Percentiles rank a stretch among this genome's conserved stretches.
Conservation (phyloP, 495 filamentous ascomycete genomes). For the Penicillium riverlandense region DNA sequence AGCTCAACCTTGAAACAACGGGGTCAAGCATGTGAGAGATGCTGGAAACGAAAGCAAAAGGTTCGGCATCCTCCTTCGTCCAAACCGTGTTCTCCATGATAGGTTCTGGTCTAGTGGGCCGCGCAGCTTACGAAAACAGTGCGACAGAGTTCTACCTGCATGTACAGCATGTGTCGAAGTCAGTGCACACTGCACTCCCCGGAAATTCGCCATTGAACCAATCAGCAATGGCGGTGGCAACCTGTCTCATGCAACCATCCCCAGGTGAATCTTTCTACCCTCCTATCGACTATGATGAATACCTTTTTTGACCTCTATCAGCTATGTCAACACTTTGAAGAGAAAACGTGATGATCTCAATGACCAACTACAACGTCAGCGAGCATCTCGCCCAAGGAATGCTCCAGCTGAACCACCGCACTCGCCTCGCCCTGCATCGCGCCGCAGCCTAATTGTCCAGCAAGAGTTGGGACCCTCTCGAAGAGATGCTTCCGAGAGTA, state of each 20-base stretch:
- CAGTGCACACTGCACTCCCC: conserved; percentile 5
- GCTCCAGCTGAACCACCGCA: neutral
- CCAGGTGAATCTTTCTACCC: conserved; percentile 8
- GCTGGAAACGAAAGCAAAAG: conserved; percentile 28
- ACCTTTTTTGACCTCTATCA: conserved; percentile 1
- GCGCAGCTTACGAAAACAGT: conserved; percentile 8
- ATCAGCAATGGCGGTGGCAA: conserved; percentile 8
- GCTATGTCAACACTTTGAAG: conserved; percentile 20
- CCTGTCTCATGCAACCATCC: conserved; percentile 19
- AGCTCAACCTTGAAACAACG: conserved; percentile 2
- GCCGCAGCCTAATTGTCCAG: neutral
- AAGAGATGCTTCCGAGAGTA: conserved; percentile 4
- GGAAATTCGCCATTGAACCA: conserved; percentile 12
- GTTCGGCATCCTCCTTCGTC: conserved; percentile 3
- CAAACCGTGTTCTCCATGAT: neutral
- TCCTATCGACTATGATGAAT: neutral
- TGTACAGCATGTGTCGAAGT: conserved; percentile 17
- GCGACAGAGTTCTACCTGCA: conserved; percentile 14
- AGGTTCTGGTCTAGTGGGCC: neutral
- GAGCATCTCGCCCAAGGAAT: neutral
- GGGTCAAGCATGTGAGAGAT: conserved; percentile 22
- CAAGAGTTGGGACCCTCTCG: neutral
- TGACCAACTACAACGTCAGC: conserved; percentile 3
- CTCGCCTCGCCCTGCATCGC: neutral
- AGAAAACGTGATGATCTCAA: conserved; percentile 14